Evolutionary conservation across 2,329 filamentous ascomycete genomes (phyloP), one percentile per base, ranked within the genome.

Genomic region (Venturia nashicola): DNA sequence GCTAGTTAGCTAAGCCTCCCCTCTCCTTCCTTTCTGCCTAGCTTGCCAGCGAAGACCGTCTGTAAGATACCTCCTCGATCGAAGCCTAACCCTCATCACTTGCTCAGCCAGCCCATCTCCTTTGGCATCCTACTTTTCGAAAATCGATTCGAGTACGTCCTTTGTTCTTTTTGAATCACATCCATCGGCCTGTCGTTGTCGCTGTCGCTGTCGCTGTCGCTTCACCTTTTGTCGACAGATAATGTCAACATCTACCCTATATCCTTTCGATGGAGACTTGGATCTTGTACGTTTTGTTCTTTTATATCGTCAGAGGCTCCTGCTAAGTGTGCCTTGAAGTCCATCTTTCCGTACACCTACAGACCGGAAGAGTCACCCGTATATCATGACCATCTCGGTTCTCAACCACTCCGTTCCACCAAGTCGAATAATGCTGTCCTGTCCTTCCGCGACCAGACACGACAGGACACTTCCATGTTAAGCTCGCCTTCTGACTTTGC

Each of bases 1-100:
- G 36, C 59, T 60, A 60, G 39, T 60, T 43, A 60, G 43, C 3
- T 42, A 60, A 60, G 59, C 18, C 59, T 60, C 39, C 39, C 39
- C 11, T 12, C 39, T 51, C 46, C 46, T 51, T 20, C 14, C 18
- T 1, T 1, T 59, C 34, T 18, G 36, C 36, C 8, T 7, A 16
- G 4, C 4, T 18, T 57, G 51, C 51, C 32, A 36, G 14, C 51
- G 12, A 18, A 36, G 20, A 51, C 46, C n/a, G 44, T 11, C 7
- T 5, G 43, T 7, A n/a, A n/a, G n/a, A n/a, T n/a, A 16, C 48
- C 48, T 32, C 48, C 48, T 57, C 9, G 51, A 57, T 18, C 8
- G 32, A 36, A 34, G 48, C 48, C 48, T 34, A 8, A 18, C 32
- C 16, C 18, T 20, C 7, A n/a, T 27, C 27, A 4, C 27, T 27